Base-by-base conservation (phyloP, 2,329 filamentous ascomycete genomes). In the Paramyrothecium roridum region DNA sequence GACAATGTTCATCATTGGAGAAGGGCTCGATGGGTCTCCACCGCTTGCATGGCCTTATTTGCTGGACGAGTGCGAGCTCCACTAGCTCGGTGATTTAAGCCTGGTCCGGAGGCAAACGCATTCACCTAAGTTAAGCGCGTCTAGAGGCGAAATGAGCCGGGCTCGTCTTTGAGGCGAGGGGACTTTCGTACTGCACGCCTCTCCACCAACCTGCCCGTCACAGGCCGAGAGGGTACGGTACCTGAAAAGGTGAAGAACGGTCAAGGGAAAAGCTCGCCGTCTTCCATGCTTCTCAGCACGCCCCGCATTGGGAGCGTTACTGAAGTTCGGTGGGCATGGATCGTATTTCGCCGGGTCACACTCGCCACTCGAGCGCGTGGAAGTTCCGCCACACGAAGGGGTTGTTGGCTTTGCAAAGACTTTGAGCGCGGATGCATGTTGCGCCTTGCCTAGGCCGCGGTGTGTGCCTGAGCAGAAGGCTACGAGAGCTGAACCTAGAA, bases 101-200 rank as follows among this genome's bases (percentile, higher is more conserved):
- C 37, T 43, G 37, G 37, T 43, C 37, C n/a, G 37, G 37, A 43
- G 37, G 37, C 37, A 43, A 43, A 43, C 37, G 37, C 37, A 43
- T 17, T 65, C 57, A 60, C 59, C 63, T 65, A 56, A 63, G 63
- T 63, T 56, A 65, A 62, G 62, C 63, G 62, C 61, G 57, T 16
- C 56, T 60, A 54, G 53, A 53, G 58, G 57, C 52, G 37, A 43
- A 43, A 43, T 43, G 37, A 43, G 13, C 37, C 37, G 37, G 37
- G 37, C 37, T 43, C 37, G 37, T 43, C 37, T 43, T 43, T 43
- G 37, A 43, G 37, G 37, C 37, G 37, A 43, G 37, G 37, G 37
- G 37, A 43, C 37, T 43, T 43, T 43, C 37, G 37, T 43, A 16
- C 37, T 43, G 37, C 37, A 43, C 37, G n/a, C 37, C 37, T 43